Base-by-base conservation (phyloP, 2,329 filamentous ascomycete species). In the Hypocreales sp. region DNA sequence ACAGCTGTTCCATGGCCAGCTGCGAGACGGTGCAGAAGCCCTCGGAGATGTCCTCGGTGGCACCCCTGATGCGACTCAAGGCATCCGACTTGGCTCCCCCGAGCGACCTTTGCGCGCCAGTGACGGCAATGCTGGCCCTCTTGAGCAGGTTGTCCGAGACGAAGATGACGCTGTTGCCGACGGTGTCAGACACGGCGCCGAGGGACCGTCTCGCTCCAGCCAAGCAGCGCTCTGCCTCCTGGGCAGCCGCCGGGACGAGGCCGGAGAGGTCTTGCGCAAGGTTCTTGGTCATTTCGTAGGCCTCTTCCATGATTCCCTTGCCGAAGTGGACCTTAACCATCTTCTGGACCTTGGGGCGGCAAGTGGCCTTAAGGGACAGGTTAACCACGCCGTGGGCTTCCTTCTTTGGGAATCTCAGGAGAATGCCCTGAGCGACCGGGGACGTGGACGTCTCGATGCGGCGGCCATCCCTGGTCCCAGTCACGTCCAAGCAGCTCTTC, bases 261-360 rank as follows among this genome's bases (percentile, higher is more conserved):
- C 52, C 50, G 7, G 49, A 51, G 7, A 65, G 41, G 22, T 52
- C 53, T 22, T 57, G 52, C 10, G 57, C 51, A 4, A 64, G 46
- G 10, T 54, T 42, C 31, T 52, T 55, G 13, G 60, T 58, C 7
- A 50, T 52, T 30, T 63, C 60, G 5, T 63, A 35, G 10, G 54
- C 56, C 21, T 58, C 55, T 9, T 50, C 52, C 22, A 66, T 44
- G 11, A 56, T 46, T 14, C 58, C 51, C 41, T 51, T 61, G 25
- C 68, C 67, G 45, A 77, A 72, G 42, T 73, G 63, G 17, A 77
- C 50, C 21, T 62, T 59, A 43, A 75, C 68, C 1, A 63, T 64
- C 48, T 75, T 69, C 39, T 67, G 67, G 35, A 75, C 58, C 44
- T 61, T 67, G 15, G 72, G 72, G 34, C 64, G 66, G 30, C 60